Evolutionary conservation across 1,284 basidiomycete species (phyloP).

Genomic region (Leccinum insolens): DNA sequence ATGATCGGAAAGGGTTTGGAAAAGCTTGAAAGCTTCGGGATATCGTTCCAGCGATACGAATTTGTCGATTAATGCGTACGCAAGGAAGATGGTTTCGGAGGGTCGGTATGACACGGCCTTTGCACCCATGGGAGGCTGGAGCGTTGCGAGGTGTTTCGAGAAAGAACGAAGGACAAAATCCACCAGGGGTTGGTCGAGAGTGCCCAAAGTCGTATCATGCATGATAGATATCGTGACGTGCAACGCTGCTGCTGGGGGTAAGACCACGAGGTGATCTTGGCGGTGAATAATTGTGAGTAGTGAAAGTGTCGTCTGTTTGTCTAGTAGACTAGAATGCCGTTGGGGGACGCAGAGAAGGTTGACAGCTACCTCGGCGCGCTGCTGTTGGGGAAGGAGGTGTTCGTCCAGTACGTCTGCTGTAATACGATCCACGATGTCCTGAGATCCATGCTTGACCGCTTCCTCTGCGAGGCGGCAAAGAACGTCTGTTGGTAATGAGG

Average conservation of each 20-base stretch:
- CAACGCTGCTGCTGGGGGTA: slow-evolving; percentile 23
- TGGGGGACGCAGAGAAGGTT: slow-evolving; percentile 31
- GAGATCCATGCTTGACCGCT: slow-evolving; percentile 35
- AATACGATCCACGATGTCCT: slow-evolving; percentile 37
- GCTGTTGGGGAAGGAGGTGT: slow-evolving; percentile 20
- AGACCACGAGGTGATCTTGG: slow-evolving; percentile 15
- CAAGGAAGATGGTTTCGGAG: slow-evolving; percentile 22
- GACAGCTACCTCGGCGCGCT: slow-evolving; percentile 30
- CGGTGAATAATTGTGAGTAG: slow-evolving; percentile 29
- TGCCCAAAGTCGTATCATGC: slow-evolving; percentile 18
- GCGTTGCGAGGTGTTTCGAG: slow-evolving; percentile 19
- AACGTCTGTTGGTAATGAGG: slow-evolving; percentile 30
- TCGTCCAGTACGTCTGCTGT: slow-evolving; percentile 39
- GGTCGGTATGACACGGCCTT: slow-evolving; percentile 30
- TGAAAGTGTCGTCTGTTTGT: slow-evolving; percentile 25
- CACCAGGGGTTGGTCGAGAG: slow-evolving; percentile 19
- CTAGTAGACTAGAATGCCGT: slow-evolving; percentile 21
- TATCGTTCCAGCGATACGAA: slow-evolving; percentile 38
- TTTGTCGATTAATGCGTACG: slow-evolving; percentile 34
- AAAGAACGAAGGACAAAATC: slow-evolving; percentile 27
- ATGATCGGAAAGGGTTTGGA: slow-evolving; percentile 42
- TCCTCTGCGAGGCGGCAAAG: slow-evolving; percentile 33
- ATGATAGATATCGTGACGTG: slow-evolving; percentile 26
- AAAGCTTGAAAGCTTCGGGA: slow-evolving; percentile 42
- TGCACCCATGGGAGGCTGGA: slow-evolving; percentile 19